These are phyloP conservation scores for Ceratobasidium papillatum DNA, from an alignment of 1,284 basidiomycete species.

Conservation along the genomic window DNA sequence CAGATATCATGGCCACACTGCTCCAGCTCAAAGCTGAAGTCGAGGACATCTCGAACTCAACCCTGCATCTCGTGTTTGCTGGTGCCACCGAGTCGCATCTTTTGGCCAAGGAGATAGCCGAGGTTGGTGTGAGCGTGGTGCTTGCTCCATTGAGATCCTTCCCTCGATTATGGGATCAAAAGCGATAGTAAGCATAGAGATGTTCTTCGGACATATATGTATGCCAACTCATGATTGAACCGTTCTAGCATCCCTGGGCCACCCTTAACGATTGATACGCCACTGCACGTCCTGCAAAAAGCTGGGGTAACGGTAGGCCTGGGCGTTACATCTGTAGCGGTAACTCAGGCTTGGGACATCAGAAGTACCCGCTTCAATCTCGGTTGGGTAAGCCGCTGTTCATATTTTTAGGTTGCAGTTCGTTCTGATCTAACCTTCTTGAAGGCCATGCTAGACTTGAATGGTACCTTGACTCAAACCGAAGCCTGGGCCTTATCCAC, in stretches of 20 bases:
- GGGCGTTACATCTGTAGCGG: conserved; percentile 51
- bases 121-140: conserved; percentile 75
- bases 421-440: conserved; percentile 15
- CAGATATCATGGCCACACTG: conserved; percentile 77
- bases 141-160: conserved; percentile 68
- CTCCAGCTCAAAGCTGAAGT: conserved; percentile 76
- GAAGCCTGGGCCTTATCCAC: conserved; percentile 68
- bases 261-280: conserved; percentile 72
- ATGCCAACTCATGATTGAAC: neutral
- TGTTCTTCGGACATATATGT: neutral
- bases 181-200: conserved; percentile 63
- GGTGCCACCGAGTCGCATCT: conserved; percentile 80
- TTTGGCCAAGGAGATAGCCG: conserved; percentile 75
- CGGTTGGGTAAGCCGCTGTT: conserved; percentile 63
- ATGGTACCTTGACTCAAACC: conserved; percentile 59
- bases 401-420: neutral
- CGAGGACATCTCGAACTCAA: conserved; percentile 54
- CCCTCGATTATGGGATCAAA: conserved; percentile 72
- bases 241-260: conserved; percentile 70
- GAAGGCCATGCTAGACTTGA: conserved; percentile 54
- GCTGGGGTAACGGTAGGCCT: conserved; percentile 80
- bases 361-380: conserved; percentile 75
- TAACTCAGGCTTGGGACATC: conserved; percentile 65
- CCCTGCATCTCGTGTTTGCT: conserved; percentile 57
- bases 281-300: conserved; percentile 65